phyloP scores from a whole-genome alignment of 495 filamentous ascomycete genomes.

The Cercophora sp. region DNA sequence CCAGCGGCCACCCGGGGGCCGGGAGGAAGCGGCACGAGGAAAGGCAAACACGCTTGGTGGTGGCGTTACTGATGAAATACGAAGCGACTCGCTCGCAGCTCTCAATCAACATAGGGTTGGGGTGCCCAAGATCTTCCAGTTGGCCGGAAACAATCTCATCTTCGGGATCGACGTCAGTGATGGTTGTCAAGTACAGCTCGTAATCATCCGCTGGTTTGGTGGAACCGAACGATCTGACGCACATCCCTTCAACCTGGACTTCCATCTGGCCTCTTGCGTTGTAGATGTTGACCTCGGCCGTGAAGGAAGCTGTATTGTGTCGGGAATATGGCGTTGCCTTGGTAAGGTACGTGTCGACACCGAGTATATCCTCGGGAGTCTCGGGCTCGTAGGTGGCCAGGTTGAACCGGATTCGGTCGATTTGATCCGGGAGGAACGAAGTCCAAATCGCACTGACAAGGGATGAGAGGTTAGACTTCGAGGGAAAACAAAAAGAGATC shows the following conservation, averaged over 20 bases:
- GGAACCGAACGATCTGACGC: conserved; percentile 33
- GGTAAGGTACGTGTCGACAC: conserved; percentile 35
- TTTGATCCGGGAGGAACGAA: conserved; percentile 37
- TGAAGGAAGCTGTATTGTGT: conserved; percentile 28
- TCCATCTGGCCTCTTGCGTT: conserved; percentile 30
- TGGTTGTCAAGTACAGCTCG: conserved; percentile 42
- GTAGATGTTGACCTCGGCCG: conserved; percentile 38
- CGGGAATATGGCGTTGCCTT: conserved; percentile 18
- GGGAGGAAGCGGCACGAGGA: neutral
- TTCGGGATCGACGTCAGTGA: conserved; percentile 38
- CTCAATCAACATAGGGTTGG: conserved; percentile 28
- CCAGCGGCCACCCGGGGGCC: neutral
- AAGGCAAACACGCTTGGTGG: neutral
- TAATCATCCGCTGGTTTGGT: conserved; percentile 39
- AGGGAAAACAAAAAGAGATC: no score
- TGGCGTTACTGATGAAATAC: conserved; percentile 19
- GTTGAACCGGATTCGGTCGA: conserved; percentile 38
- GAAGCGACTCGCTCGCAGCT: conserved; percentile 36
- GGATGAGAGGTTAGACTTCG: no score
- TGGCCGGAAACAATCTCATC: conserved; percentile 29
- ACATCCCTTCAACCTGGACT: conserved; percentile 39
- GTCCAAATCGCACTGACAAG: conserved; percentile 40
- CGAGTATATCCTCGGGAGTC: conserved; percentile 20
- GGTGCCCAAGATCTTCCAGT: neutral
- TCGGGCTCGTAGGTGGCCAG: conserved; percentile 27